Evolutionary conservation across 306 rosid genomes (phyloP), one percentile per base, ranked within the genome.

Genomic region (Castanospermum australe): DNA sequence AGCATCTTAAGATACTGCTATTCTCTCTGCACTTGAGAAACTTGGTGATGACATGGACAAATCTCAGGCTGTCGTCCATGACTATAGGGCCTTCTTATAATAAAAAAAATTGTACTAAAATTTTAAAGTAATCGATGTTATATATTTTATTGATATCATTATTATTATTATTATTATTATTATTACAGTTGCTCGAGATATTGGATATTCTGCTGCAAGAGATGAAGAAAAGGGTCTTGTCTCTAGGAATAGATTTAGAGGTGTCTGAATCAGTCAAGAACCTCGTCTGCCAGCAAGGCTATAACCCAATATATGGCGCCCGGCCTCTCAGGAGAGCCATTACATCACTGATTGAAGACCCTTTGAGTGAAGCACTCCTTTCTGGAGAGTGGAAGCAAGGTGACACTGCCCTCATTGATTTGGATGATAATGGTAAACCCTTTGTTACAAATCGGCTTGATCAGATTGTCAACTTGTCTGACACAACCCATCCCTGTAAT

Each of bases 281-380:
- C 48, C 87, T 89, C 45, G 84, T 91, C 12, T 89, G 94, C 63
- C 72, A 84, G 56, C 84, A 81, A 82, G 99, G 98, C 6, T 95
- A 92, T 77, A 82, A 90, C 84, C 73, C 82, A 55, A 75, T 69
- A 52, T 92, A 91, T 71, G 99, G 99, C 42, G 99, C 98, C 17
- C 85, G 99, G n/a, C 89, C 92, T 61, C 81, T 95, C 6, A 88
- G 92, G 80, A 87, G 92, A 73, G 98, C 94, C 28, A 77, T 95
- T 65, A 85, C 86, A 60, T 74, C 84, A 52, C 65, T 89, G 33
- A 87, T 95, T 44, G 99, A 87, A 83, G 97, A 92, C 60, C 93
- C 90, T 2, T 81, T 94, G 84, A 79, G 91, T 66, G 97, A 92
- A 84, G 92, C 93, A 18, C 73, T 92, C 59, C 94, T 92, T 20